Base-by-base conservation (phyloP, 1,139 yeast genomes). In the Yamadazyma taylorii region DNA sequence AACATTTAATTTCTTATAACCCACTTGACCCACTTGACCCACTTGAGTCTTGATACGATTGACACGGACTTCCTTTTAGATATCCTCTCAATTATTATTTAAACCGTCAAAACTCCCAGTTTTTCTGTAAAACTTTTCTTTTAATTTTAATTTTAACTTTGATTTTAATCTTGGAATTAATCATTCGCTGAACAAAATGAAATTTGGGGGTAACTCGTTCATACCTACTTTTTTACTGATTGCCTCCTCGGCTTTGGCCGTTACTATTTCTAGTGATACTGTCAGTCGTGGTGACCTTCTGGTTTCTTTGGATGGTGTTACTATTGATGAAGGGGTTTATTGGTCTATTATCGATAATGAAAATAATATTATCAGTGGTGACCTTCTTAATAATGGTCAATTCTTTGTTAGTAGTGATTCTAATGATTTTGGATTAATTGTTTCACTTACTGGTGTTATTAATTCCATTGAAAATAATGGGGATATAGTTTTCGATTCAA, bases 281-380 rank as follows among this genome's bases (percentile, higher is more conserved):
- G 35, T 41, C 19, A 36, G 38, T 25, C 19, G 34, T 15, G 60
- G 56, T 10, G 36, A 56, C 12, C 29, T 56, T 19, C 36, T 38
- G 22, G 36, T 53, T 23, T 14, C 38, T 5, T 35, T 57, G 14
- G 62, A 57, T 3, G 55, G 47, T 37, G 43, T 56, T 13, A 50
- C 41, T 15, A 45, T 63, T 31, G 38, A 47, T 13, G 47, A 55
- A 1, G 58, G 58, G 26, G 63, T 52, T 10, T 56, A 53, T 39
- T 60, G 56, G 55, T 60, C 67, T 14, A 54, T 61, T 22, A 42
- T 61, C 29, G 45, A 60, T 41, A 58, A 58, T 38, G 52, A 55
- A 19, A 27, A 49, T 27, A 45, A 56, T 11, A 36, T 52, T 4
- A 45, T 60, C 29, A 47, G 43, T 27, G 63, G 63, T 11, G 34